phyloP scores from a whole-genome alignment of 345 rosid genomes.

The Boechera retrofracta region DNA sequence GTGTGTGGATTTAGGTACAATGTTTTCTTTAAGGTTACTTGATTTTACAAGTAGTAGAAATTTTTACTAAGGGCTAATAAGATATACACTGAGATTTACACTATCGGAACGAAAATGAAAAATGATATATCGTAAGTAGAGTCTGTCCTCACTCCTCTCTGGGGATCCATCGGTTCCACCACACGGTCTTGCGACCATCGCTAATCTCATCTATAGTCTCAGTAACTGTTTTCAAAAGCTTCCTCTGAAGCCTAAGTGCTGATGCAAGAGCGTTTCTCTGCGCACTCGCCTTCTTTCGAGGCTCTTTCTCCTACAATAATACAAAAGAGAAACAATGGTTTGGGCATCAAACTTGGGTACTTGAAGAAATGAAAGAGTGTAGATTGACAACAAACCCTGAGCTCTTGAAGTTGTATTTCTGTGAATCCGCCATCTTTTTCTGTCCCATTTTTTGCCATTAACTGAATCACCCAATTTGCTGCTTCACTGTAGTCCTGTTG shows the following conservation, averaged over 20 bases:
- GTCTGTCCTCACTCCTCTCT: conserved; percentile 64
- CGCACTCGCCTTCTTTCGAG: conserved; percentile 62
- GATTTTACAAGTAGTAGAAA: conserved; percentile 34
- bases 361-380: neutral
- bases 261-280: conserved; percentile 82
- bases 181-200: conserved; percentile 71
- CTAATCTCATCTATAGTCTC: conserved; percentile 86
- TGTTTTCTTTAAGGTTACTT: conserved; percentile 28
- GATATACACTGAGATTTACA: conserved; percentile 47
- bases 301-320: conserved; percentile 62
- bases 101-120: conserved; percentile 13
- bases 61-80: conserved; percentile 28
- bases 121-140: conserved; percentile 34
- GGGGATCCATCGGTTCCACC: conserved; percentile 99
- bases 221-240: conserved; percentile 63
- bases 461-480: conserved; percentile 71
- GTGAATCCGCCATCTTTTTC: conserved; percentile 94
- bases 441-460: conserved; percentile 93
- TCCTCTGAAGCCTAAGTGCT: conserved; percentile 77
- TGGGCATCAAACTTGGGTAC: neutral
- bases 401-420: conserved; percentile 89
- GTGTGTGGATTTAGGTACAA: conserved; percentile 37
- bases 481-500: conserved; percentile 93
- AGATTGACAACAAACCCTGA: conserved; percentile 57
- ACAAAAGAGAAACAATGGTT: neutral